Conservation (phyloP, 306 rosid species). For the Cucumis cinereus region DNA sequence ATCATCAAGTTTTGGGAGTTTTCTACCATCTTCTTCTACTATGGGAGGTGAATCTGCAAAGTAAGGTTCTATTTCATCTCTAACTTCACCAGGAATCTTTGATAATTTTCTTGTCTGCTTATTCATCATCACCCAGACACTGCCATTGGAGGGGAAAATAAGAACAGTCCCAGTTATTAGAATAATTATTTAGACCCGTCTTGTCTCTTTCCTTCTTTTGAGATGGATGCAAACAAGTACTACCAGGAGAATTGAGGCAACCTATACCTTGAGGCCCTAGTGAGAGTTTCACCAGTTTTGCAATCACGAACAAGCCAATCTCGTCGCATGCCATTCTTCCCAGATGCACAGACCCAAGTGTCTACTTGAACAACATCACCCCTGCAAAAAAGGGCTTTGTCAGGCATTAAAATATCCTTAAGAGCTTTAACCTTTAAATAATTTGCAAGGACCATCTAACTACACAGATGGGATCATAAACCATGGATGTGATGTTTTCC, state of each 20-base stretch:
- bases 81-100: constrained; percentile 84
- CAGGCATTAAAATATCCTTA: not conserved
- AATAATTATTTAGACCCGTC: not conserved
- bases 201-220: not conserved
- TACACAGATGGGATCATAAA: not conserved
- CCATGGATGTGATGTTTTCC: not conserved
- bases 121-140: constrained; percentile 99
- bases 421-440: not conserved
- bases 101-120: constrained; percentile 83
- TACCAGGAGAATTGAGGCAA: not conserved
- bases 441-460: not conserved
- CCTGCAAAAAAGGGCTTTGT: constrained; percentile 1
- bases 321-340: constrained; percentile 71
- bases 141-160: constrained; percentile 25
- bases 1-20: constrained; percentile 69
- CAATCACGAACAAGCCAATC: constrained; percentile 62
- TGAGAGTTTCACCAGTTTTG: constrained; percentile 50
- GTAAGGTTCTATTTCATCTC: constrained; percentile 77
- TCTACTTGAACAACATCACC: constrained; percentile 29
- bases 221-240: not conserved
- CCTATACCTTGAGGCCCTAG: constrained; percentile 54
- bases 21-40: constrained; percentile 85
- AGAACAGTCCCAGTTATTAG: constrained; percentile 13
- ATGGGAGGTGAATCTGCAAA: constrained; percentile 59
- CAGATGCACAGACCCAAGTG: constrained; percentile 55